Evolutionary conservation across 23 red algal species (phyloP).

Genomic region (Porphyridium purpureum): DNA sequence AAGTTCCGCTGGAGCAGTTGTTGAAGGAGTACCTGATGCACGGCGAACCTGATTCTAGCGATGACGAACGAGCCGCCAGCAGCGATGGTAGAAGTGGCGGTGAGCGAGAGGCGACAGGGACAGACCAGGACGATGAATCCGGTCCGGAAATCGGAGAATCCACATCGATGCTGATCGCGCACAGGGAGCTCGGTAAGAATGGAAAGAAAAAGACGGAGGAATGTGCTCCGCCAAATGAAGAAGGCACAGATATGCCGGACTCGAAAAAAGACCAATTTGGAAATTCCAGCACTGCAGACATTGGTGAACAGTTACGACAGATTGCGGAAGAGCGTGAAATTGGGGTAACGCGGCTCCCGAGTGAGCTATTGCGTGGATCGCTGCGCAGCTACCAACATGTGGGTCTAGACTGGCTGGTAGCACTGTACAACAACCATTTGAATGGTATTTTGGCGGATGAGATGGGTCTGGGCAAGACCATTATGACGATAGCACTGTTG

Average conservation of each 20-base stretch:
- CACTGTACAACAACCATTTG: conserved; percentile 56
- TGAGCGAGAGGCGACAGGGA: not conserved
- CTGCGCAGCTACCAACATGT: conserved; percentile 60
- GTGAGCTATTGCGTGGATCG: conserved; percentile 35
- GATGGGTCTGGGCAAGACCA: conserved; percentile 97
- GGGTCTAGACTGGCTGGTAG: conserved; percentile 73
- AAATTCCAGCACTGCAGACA: not conserved
- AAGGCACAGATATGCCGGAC: not conserved
- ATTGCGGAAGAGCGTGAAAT: no score
- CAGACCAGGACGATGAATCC: no score
- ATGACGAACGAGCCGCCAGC: not conserved
- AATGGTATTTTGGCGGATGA: conserved; percentile 97
- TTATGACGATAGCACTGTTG: conserved; percentile 80
- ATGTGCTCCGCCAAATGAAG: not conserved
- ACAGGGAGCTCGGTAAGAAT: conserved; percentile 2
- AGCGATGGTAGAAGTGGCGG: not conserved
- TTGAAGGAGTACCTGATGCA: not conserved
- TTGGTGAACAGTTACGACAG: no score
- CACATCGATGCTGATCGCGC: not conserved
- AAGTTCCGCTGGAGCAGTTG: not conserved
- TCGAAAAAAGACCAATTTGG: not conserved
- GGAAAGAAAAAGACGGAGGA: not conserved
- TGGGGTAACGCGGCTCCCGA: no score
- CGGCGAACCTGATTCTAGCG: not conserved
- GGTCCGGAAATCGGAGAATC: no score